A percentile compares a stretch with the other conserved stretches of the same genome.
phyloP scores from a whole-genome alignment of 75 land plant genomes.

The Pinus tabuliformis region DNA sequence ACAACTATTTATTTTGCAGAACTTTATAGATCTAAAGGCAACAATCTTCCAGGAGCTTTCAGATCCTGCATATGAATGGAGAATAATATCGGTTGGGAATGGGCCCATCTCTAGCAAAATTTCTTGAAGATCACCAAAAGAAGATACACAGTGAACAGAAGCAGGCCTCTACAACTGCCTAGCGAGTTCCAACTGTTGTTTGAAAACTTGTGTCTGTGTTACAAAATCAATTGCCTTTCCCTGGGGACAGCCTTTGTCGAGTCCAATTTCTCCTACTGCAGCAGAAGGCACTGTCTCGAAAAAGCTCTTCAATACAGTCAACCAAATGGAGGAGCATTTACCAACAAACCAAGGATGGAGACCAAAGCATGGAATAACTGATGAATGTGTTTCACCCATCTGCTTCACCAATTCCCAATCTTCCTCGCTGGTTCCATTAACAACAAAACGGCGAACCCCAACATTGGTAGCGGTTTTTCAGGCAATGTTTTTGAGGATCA shows the following conservation, averaged over 20 bases:
- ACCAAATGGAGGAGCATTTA: constrained; percentile 62
- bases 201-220: constrained; percentile 70
- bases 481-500: no score
- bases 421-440: constrained; percentile 22
- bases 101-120: constrained; percentile 18
- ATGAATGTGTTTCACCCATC: constrained; percentile 54
- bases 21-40: no score
- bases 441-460: no score
- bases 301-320: constrained; percentile 42
- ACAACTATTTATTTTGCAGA: no score
- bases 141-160: constrained; percentile 90
- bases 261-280: constrained; percentile 84
- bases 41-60: no score
- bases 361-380: constrained; percentile 82
- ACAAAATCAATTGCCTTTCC: constrained; percentile 56
- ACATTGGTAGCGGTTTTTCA: no score
- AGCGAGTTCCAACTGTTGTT: constrained; percentile 77
- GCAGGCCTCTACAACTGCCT: constrained; percentile 69
- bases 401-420: constrained; percentile 86
- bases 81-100: no score
- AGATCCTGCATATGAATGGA: no score
- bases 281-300: constrained; percentile 59
- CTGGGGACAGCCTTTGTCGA: constrained; percentile 66
- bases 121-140: constrained; percentile 76
- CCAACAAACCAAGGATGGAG: constrained; percentile 89